Conservation (phyloP, 495 filamentous ascomycete genomes). For the Copromyces sp. region DNA sequence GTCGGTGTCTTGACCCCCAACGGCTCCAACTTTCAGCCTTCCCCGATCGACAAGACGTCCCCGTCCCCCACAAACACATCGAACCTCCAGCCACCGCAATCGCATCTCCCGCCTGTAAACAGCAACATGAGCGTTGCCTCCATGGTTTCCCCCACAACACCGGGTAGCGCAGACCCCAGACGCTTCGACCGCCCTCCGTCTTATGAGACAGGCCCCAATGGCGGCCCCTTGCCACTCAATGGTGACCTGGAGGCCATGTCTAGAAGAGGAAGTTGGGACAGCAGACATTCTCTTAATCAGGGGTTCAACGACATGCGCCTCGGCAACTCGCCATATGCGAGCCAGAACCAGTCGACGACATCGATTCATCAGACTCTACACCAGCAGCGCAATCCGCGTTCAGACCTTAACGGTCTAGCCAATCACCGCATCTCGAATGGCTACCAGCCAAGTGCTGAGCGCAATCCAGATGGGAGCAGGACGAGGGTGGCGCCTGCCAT, state of each 20-base stretch:
- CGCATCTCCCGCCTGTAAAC: conserved; percentile 36
- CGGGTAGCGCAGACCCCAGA: conserved; percentile 23
- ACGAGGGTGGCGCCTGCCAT: conserved; percentile 62
- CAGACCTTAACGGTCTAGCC: conserved; percentile 28
- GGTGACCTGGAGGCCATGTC: conserved; percentile 34
- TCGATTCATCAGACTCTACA: conserved; percentile 50
- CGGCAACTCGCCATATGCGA: conserved; percentile 59
- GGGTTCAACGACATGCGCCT: conserved; percentile 60
- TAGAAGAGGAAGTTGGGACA: conserved; percentile 69
- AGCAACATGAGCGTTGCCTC: conserved; percentile 46
- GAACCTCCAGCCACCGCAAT: conserved; percentile 28
- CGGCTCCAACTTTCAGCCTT: conserved; percentile 29
- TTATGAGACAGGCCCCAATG: conserved; percentile 29
- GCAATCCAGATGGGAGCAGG: conserved; percentile 42
- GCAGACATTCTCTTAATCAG: conserved; percentile 50
- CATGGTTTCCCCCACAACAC: conserved; percentile 44
- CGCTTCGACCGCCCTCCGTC: conserved; percentile 38
- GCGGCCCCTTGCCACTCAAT: conserved; percentile 15
- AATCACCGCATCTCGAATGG: conserved; percentile 53
- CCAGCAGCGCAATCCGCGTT: conserved; percentile 42
- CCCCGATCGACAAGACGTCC: conserved; percentile 37
- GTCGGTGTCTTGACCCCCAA: conserved; percentile 29
- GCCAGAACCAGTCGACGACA: conserved; percentile 65
- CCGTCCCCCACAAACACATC: conserved; percentile 38
- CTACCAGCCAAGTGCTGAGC: conserved; percentile 47